phyloP scores from a whole-genome alignment of 2,329 filamentous ascomycete species.

The Nannizzia gypsea region DNA sequence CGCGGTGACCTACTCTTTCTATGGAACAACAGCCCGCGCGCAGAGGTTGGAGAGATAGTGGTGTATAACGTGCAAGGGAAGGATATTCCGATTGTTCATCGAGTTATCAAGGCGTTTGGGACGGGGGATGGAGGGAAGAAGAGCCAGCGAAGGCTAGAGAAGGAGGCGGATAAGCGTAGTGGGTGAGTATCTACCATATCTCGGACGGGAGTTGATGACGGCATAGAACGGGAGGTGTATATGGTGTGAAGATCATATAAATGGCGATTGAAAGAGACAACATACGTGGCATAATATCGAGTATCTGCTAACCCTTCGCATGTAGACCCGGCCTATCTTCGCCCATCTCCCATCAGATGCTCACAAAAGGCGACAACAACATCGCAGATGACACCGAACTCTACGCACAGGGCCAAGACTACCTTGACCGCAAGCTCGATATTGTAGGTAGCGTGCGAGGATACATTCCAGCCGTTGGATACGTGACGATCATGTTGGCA shows the following conservation, averaged over 20 bases:
- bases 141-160: constrained; percentile 19
- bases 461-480: constrained; percentile 90
- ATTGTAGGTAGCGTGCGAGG: constrained; percentile 87
- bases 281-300: not conserved
- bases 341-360: constrained; percentile 43
- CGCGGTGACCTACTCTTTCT: constrained; percentile 52
- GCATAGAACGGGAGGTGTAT: not conserved
- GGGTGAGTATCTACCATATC: constrained; percentile 5
- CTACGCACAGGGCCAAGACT: constrained; percentile 77
- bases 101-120: constrained; percentile 61
- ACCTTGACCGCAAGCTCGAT: constrained; percentile 66
- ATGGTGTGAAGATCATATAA: not conserved
- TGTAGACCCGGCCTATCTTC: constrained; percentile 1
- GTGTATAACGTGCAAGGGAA: constrained; percentile 82
- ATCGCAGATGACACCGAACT: constrained; percentile 81
- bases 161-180: constrained; percentile 3
- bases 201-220: not conserved
- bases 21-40: constrained; percentile 50
- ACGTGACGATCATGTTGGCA: constrained; percentile 89
- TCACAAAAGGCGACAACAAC: constrained; percentile 98
- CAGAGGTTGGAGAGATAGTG: constrained; percentile 60
- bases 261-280: not conserved
- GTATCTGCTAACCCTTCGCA: not conserved
- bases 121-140: constrained; percentile 34
- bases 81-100: constrained; percentile 94